Base-by-base conservation (phyloP, 2,329 filamentous ascomycete genomes). In the Xylariales sp. region DNA sequence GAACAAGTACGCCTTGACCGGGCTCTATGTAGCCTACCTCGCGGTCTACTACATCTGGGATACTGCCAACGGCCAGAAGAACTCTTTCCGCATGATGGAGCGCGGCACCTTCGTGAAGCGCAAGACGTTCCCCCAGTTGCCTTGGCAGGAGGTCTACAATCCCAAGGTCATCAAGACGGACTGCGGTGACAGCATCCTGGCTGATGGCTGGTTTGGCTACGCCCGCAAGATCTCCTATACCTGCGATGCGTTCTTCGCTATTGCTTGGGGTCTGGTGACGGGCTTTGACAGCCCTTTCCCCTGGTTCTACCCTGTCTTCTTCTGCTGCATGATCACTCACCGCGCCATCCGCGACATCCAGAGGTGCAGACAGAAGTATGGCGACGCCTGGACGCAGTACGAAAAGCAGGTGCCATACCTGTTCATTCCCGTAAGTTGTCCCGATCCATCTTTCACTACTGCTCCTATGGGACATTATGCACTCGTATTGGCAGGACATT, bases 31-130 rank as follows among this genome's bases (percentile, higher is more conserved):
- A 30, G 70, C 72, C n/a, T 94, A 95, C 59, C 67, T 94, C 32
- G 83, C 86, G 57, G 80, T 85, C 48, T 95, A 95, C 71, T 91
- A 87, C 78, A 72, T 94, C 40, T 95, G 89, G 88, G 89, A 95
- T 57, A 93, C 88, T 29, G 83, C 81, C 65, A 95, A 95, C 69
- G 88, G 81, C 56, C 89, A 95, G 65, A 95, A 95, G 78, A 95
- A 95, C 68, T 82, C 85, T 47, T 95, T 91, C 78, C 82, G 89
- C 39, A 78, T 84, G 48, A 74, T 80, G 63, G 87, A 94, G 66
- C 79, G 83, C 43, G 88, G 88, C 43, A 81, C 81, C 28, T 57
- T 76, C 37, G 63, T 83, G 37, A 69, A 79, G 59, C 85, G 89
- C 52, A 86, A 83, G 52, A 83, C 88, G 3, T 95, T 95, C 69